Percentiles rank a stretch among this genome's conserved stretches.
These are phyloP conservation scores for Globisporangium viniferum DNA, from an alignment of 352 stramenopile genomes.

Conservation along the genomic window DNA sequence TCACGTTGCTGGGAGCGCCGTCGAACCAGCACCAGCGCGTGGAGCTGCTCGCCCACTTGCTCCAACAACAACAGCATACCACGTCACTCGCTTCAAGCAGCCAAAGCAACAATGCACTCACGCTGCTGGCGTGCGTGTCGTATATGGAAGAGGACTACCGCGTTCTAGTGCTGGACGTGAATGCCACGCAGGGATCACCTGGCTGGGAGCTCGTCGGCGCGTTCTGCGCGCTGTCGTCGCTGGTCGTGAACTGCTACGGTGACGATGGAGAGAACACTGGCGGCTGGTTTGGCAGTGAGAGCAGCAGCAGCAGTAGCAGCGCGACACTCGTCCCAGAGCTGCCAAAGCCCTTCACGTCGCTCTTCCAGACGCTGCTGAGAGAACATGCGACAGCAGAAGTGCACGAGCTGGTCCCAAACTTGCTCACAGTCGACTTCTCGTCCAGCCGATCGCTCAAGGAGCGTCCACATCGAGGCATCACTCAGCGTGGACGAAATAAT, in stretches of 20 bases:
- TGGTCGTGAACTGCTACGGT: slow-evolving; percentile 51
- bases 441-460: slow-evolving; percentile 22
- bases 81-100: background rate
- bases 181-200: background rate
- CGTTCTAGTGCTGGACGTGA: slow-evolving; percentile 50
- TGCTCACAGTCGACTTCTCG: slow-evolving; percentile 55
- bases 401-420: slow-evolving; percentile 53
- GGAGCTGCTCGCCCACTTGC: slow-evolving; percentile 29
- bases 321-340: slow-evolving; percentile 5
- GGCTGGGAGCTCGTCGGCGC: slow-evolving; percentile 28
- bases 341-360: slow-evolving; percentile 37
- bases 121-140: slow-evolving; percentile 38
- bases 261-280: background rate
- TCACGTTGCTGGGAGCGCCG: slow-evolving; percentile 40
- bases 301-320: background rate
- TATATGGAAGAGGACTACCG: slow-evolving; percentile 50
- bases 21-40: slow-evolving; percentile 24
- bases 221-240: slow-evolving; percentile 59
- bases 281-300: background rate
- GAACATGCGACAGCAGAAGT: slow-evolving; percentile 51
- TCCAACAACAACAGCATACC: slow-evolving; percentile 21
- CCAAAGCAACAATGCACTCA: slow-evolving; percentile 21
- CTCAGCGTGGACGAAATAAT: background rate
- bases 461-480: slow-evolving; percentile 11
- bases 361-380: slow-evolving; percentile 40